phyloP scores from a whole-genome alignment of 2,329 filamentous ascomycete genomes.

The Scedosporium apiospermum region DNA sequence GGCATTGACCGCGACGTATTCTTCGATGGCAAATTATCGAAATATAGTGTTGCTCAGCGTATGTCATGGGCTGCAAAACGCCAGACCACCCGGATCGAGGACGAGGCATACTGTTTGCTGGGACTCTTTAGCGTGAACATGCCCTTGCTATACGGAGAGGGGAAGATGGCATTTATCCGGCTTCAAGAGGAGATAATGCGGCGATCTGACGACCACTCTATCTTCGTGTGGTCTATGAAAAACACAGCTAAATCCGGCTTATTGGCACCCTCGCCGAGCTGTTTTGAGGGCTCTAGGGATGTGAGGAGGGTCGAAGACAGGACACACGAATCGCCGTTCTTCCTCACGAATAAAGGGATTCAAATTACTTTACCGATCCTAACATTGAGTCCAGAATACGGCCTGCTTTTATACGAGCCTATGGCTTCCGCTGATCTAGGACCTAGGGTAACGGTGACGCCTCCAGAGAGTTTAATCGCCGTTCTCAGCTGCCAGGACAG shows the following conservation, averaged over 20 bases:
- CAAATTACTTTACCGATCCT: constrained; percentile 4
- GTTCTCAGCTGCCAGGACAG: neutral
- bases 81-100: constrained; percentile 15
- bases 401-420: neutral
- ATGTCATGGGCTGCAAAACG: constrained; percentile 17
- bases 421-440: neutral
- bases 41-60: constrained; percentile 11
- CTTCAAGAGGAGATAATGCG: constrained; percentile 16
- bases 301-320: neutral
- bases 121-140: constrained; percentile 17
- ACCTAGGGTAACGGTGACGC: neutral
- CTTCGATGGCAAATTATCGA: constrained; percentile 2
- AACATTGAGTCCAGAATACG: neutral
- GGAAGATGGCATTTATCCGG: constrained; percentile 10
- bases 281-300: neutral
- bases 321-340: neutral
- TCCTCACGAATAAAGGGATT: constrained; percentile 5
- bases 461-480: neutral
- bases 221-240: constrained; percentile 14
- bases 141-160: constrained; percentile 15
- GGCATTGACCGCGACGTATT: neutral
- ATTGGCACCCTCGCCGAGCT: neutral
- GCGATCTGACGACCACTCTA: constrained; percentile 11
- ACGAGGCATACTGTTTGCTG: constrained; percentile 16
- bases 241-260: neutral